Evolutionary conservation across 2,329 filamentous ascomycete species (phyloP), one percentile per base, ranked within the genome.

Genomic region (Neoscytalidium dimidiatum): DNA sequence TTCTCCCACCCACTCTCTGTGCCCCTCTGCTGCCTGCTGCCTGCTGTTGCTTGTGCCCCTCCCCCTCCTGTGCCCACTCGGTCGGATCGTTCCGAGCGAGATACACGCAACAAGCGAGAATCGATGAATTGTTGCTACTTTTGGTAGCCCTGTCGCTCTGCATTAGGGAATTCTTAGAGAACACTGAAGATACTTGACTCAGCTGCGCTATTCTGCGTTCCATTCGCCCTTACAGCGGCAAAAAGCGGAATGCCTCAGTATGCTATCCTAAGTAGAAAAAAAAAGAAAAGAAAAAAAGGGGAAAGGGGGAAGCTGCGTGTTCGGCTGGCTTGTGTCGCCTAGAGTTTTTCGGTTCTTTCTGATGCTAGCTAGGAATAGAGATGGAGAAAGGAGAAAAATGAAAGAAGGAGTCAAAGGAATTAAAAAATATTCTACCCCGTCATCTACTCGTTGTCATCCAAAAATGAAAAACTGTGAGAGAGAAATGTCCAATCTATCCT

Each of bases 361-460:
- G 52, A 28, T 52, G 49, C 56, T 60, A 60, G 38, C 56, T 60
- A 60, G 49, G 21, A 52, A 4, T 6, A 48, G 17, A 31, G 23
- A n/a, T n/a, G n/a, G n/a, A 31, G n/a, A 35, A 17, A 3, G 26
- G 28, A 21, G 19, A 33, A 23, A 31, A 46, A 23, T n/a, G 6
- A 48, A 44, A n/a, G 9, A 46, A 46, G 46, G n/a, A 9, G 23
- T 21, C 46, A 60, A 44, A 21, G 41, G 56, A 46, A 60, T 60
- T 60, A 60, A 60, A 60, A 44, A 60, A 46, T 21, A 19, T 60
- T 60, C 56, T 60, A 60, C 56, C 56, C 56, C 28, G 56, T 46
- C 56, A 60, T 60, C 56, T 60, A 60, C 56, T 60, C 56, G 56
- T 60, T 44, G 56, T 60, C 56, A 60, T 60, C 56, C 56, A 33